phyloP scores from a whole-genome alignment of 352 stramenopile genomes.

The Globisporangium middletonii region DNA sequence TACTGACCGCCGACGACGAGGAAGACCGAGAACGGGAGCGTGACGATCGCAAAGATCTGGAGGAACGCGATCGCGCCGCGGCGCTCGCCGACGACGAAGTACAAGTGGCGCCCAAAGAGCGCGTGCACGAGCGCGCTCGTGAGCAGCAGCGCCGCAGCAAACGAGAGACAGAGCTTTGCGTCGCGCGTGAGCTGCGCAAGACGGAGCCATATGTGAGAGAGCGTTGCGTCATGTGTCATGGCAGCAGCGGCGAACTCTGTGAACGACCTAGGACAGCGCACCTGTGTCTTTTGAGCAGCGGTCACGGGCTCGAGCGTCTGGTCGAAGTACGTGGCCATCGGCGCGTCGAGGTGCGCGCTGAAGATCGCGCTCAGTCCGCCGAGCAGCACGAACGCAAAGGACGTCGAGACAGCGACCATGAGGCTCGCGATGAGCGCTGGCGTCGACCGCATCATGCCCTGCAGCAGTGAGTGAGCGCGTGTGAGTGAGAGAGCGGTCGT shows the following conservation, averaged over 20 bases:
- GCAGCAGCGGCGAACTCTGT: neutral
- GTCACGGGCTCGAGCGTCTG: slow-evolving; percentile 29
- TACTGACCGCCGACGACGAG: slow-evolving; percentile 69
- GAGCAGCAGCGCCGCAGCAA: slow-evolving; percentile 33
- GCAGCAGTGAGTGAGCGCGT: neutral
- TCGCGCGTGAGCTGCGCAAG: slow-evolving; percentile 30
- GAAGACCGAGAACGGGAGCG: slow-evolving; percentile 60
- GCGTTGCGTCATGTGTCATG: neutral
- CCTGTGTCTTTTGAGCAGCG: slow-evolving; percentile 31
- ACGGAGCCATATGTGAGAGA: neutral
- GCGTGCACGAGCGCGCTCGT: slow-evolving; percentile 25
- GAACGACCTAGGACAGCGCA: slow-evolving; percentile 4
- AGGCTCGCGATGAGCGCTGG: slow-evolving; percentile 45
- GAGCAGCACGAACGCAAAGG: slow-evolving; percentile 42
- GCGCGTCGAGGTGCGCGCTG: slow-evolving; percentile 26
- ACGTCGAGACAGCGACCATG: slow-evolving; percentile 39
- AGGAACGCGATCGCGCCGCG: slow-evolving; percentile 53
- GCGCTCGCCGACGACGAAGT: slow-evolving; percentile 41
- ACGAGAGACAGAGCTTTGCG: slow-evolving; percentile 30
- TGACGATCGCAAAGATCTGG: slow-evolving; percentile 64
- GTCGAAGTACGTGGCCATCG: slow-evolving; percentile 49
- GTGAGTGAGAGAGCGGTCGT: no score
- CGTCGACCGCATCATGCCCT: slow-evolving; percentile 30
- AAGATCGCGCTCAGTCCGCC: slow-evolving; percentile 59
- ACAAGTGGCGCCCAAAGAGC: slow-evolving; percentile 38